Evolutionary conservation across 768 basidiomycete genomes (phyloP).

Genomic region (Termitomyces titanicus): DNA sequence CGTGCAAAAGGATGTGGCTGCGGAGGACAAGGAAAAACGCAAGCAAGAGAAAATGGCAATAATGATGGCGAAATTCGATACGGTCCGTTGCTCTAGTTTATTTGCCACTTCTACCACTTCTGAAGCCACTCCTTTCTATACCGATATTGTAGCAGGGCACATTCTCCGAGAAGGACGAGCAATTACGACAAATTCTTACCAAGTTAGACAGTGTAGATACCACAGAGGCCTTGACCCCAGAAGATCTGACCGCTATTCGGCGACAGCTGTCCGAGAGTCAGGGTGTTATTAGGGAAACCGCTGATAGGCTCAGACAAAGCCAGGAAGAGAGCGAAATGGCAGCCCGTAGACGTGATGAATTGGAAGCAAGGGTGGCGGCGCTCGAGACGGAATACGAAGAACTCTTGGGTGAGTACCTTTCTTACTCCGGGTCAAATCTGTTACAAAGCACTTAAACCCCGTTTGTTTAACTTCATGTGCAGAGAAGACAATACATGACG

Average conservation of each 20-base stretch:
- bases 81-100: constrained; percentile 47
- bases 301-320: constrained; percentile 83
- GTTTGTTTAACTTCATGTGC: constrained; percentile 14
- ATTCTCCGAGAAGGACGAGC: constrained; percentile 94
- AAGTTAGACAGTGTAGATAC: constrained; percentile 84
- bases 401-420: constrained; percentile 68
- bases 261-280: constrained; percentile 90
- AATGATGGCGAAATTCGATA: constrained; percentile 99
- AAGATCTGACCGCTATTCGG: constrained; percentile 79
- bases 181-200: constrained; percentile 76
- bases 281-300: constrained; percentile 77
- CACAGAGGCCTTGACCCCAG: constrained; percentile 58
- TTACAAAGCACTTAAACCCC: constrained; percentile 14
- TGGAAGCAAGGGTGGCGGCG: constrained; percentile 75
- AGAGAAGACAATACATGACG: constrained; percentile 93
- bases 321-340: constrained; percentile 93
- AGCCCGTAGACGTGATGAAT: constrained; percentile 75
- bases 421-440: constrained; percentile 4
- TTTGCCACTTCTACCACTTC: constrained; percentile 1
- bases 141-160: constrained; percentile 66
- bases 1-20: constrained; percentile 78
- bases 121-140: constrained; percentile 3
- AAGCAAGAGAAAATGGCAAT: constrained; percentile 99
- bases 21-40: constrained; percentile 97
- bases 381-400: constrained; percentile 97